These are phyloP conservation scores for Epicoccum sorghinum DNA, from an alignment of 2,329 filamentous ascomycete genomes.

Conservation along the genomic window DNA sequence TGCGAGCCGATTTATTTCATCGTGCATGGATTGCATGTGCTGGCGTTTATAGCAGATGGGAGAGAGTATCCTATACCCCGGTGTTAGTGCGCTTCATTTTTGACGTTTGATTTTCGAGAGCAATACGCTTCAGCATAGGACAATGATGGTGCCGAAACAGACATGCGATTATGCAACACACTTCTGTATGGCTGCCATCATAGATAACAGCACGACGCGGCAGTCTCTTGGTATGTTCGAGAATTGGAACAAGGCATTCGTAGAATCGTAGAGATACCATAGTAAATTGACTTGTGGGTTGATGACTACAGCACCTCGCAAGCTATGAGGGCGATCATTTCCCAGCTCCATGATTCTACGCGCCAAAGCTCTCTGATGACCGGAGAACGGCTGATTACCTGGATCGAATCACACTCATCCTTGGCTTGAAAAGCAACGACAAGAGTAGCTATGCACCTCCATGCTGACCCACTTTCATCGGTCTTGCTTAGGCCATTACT, in stretches of 20 bases:
- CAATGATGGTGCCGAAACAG: neutral
- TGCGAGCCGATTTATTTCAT: conserved; percentile 1
- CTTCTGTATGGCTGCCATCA: neutral
- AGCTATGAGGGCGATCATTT: too few species aligned
- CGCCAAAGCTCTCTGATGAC: too few species aligned
- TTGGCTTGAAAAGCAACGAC: too few species aligned
- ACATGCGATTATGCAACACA: neutral
- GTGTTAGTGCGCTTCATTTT: conserved; percentile 4
- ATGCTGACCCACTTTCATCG: too few species aligned
- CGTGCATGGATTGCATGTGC: conserved; percentile 14
- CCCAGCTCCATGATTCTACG: too few species aligned
- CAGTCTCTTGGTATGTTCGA: conserved; percentile 1
- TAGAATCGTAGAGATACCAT: conserved; percentile 13
- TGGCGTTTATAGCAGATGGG: conserved; percentile 25
- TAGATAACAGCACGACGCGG: neutral
- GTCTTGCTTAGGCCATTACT: too few species aligned
- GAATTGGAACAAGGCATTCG: neutral
- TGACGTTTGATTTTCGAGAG: conserved; percentile 4
- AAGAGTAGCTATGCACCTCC: too few species aligned
- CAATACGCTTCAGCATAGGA: neutral
- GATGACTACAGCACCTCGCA: too few species aligned
- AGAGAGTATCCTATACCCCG: conserved; percentile 38
- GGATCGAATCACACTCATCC: too few species aligned
- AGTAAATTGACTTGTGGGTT: conserved; percentile 1
- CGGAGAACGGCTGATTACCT: too few species aligned